Base-by-base conservation (phyloP, 2,329 filamentous ascomycete genomes). In the Phyllosticta paracitricarpa region DNA sequence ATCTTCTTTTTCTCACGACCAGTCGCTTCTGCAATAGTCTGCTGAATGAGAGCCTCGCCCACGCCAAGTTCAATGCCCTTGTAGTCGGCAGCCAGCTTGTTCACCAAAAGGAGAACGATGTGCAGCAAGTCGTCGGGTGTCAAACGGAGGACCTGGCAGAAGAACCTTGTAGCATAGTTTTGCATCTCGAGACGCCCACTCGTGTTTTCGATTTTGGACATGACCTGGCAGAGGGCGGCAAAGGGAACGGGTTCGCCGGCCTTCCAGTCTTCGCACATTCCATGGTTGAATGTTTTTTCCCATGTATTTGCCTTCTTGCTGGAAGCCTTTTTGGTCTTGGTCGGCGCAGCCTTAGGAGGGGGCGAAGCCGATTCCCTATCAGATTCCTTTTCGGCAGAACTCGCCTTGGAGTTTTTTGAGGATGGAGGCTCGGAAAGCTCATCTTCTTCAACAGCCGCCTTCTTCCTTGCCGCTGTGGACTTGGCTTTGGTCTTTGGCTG, bases 21-120 rank as follows among this genome's bases (percentile, higher is more conserved):
- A 0, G 94, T 99, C 30, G 87, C 89, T 77, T 97, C 93, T 10
- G 93, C 93, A 69, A 99, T 96, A 4, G 94, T 90, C 74, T 97
- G 99, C 92, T 97, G 97, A 69, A 99, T 97, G 28, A 99, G 77
- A 0, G 93, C 97, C 76, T 99, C 94, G 61, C 94, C 94, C 68
- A 99, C 99, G n/a, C 94, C 94, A 30, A 99, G 82, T 75, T 99
- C 94, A 64, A 99, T 92, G 22, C 94, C 94, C 53, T 92, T 88
- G 73, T 97, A 99, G 70, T 99, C 94, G 2, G 94, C 93, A 2
- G 94, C 94, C 26, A 99, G 84, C 73, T 97, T 97, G 77, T 97
- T 97, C 74, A 96, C 89, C 94, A 99, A 97, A 30, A 99, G 84
- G 64, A 96, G 81, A 25, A 97, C 87, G 0, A 91, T 96, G 0